A percentile compares a stretch with the other conserved stretches of the same genome.
Evolutionary conservation across 495 filamentous ascomycete species (phyloP).

Genomic region (Xylaria bambusicola): DNA sequence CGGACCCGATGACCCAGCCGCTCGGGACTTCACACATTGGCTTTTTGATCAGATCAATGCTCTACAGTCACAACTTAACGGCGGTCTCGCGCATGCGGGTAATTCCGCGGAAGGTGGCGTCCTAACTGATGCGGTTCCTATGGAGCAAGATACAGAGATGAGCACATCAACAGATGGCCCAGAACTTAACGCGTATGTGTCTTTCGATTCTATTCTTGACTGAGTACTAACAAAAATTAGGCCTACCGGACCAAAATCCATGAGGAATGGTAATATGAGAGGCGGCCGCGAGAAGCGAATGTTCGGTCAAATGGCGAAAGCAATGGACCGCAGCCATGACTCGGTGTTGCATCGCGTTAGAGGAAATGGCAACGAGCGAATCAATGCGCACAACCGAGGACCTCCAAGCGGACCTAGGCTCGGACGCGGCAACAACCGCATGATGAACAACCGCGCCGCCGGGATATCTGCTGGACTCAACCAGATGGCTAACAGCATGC

Average conservation of each 20-base stretch:
- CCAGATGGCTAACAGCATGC: constrained; percentile 35
- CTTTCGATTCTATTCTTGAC: not conserved
- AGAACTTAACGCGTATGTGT: constrained; percentile 70
- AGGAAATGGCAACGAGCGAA: constrained; percentile 70
- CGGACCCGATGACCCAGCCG: constrained; percentile 77
- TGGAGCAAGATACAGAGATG: constrained; percentile 67
- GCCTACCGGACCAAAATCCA: constrained; percentile 92
- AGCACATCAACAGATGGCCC: constrained; percentile 41
- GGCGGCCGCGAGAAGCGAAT: constrained; percentile 70
- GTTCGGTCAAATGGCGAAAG: constrained; percentile 82
- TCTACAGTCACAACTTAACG: constrained; percentile 66
- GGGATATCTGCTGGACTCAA: constrained; percentile 46
- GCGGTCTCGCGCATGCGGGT: constrained; percentile 29
- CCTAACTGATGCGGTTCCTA: constrained; percentile 33
- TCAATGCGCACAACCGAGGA: constrained; percentile 71
- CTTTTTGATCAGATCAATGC: constrained; percentile 79
- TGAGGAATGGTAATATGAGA: constrained; percentile 67
- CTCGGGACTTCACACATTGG: constrained; percentile 85
- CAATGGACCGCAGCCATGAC: constrained; percentile 77
- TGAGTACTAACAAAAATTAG: constrained; percentile 50
- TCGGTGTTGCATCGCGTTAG: constrained; percentile 79
- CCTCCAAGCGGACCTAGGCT: constrained; percentile 72
- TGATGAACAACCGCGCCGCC: constrained; percentile 44
- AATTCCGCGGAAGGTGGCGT: constrained; percentile 18
- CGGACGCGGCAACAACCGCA: constrained; percentile 54